phyloP scores from a whole-genome alignment of 1,139 yeast species.

The Sugiyamaella neomexicana region DNA sequence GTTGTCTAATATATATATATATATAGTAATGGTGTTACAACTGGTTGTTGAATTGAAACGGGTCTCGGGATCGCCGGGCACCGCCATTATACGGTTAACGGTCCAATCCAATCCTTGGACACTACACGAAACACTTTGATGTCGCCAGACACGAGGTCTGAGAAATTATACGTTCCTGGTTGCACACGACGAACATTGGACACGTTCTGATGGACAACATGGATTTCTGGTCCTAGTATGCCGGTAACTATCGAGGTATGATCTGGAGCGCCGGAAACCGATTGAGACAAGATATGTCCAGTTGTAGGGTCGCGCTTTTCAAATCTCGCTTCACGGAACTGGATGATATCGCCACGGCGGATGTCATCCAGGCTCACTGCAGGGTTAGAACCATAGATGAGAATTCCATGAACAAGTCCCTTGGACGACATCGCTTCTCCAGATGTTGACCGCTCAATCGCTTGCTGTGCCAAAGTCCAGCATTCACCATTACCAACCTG shows the following conservation, averaged over 20 bases:
- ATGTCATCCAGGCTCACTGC: constrained; percentile 36
- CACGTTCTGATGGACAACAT: constrained; percentile 63
- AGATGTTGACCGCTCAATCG: constrained; percentile 59
- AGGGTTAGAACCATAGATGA: constrained; percentile 44
- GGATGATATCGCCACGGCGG: constrained; percentile 50
- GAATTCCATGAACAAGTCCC: constrained; percentile 59
- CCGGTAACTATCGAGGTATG: constrained; percentile 63
- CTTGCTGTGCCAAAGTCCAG: constrained; percentile 73
- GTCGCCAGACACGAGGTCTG: constrained; percentile 50
- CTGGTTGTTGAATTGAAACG: background rate
- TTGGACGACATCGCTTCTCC: constrained; percentile 61
- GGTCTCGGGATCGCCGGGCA: background rate
- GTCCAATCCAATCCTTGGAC: constrained; percentile 54
- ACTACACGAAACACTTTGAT: constrained; percentile 58
- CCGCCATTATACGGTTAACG: constrained; percentile 3
- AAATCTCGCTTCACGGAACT: constrained; percentile 50
- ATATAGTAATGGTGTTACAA: background rate
- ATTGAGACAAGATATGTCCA: constrained; percentile 21
- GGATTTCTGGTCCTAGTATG: constrained; percentile 36
- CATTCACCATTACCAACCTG: constrained; percentile 73
- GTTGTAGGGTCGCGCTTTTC: constrained; percentile 32
- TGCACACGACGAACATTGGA: constrained; percentile 53
- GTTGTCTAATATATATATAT: background rate
- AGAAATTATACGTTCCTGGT: constrained; percentile 48
- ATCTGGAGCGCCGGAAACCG: constrained; percentile 57